Evolutionary conservation across 371 early-diverging fungal species (phyloP).

Genomic region (Paramicrosporidium saccamoebae): DNA sequence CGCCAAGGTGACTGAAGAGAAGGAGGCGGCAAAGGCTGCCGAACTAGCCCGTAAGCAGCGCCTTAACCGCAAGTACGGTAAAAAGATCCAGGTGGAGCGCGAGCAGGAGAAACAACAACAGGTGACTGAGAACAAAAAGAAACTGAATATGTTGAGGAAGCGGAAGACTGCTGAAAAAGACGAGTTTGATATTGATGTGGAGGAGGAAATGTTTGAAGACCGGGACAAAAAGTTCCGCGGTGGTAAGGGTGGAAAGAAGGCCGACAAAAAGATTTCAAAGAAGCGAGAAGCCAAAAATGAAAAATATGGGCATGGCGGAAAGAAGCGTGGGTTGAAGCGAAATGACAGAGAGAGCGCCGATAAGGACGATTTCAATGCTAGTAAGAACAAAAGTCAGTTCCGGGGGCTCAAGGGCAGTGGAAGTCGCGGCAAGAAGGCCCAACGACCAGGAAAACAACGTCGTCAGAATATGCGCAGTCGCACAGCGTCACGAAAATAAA

Average conservation of each 20-base stretch:
- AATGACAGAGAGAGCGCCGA: slow-evolving; percentile 47
- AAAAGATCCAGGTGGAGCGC: slow-evolving; percentile 75
- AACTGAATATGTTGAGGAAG: slow-evolving; percentile 61
- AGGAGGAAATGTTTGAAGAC: slow-evolving; percentile 14
- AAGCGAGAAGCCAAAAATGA: slow-evolving; percentile 15
- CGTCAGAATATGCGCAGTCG: no score
- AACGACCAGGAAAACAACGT: slow-evolving; percentile 8
- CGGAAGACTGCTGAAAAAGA: slow-evolving; percentile 25
- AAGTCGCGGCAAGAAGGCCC: slow-evolving; percentile 3
- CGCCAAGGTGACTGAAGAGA: slow-evolving; percentile 44
- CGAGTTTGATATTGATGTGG: slow-evolving; percentile 48
- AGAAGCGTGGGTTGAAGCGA: slow-evolving; percentile 29
- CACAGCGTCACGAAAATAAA: no score
- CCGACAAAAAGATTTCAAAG: slow-evolving; percentile 4
- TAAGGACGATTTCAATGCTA: slow-evolving; percentile 19
- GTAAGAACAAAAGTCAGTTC: slow-evolving; percentile 15
- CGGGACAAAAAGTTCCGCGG: slow-evolving; percentile 4
- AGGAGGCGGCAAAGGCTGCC: slow-evolving; percentile 28
- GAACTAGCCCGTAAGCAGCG: slow-evolving; percentile 56
- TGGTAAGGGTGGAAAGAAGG: slow-evolving; percentile 3
- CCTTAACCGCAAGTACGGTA: slow-evolving; percentile 74
- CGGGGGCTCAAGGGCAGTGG: slow-evolving; percentile 3
- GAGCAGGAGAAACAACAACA: slow-evolving; percentile 31
- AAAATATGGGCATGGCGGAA: slow-evolving; percentile 68
- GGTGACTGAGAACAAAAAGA: slow-evolving; percentile 48